Evolutionary conservation across 139 green algal genomes (phyloP).

Genomic region (Ettlia oleoabundans): DNA sequence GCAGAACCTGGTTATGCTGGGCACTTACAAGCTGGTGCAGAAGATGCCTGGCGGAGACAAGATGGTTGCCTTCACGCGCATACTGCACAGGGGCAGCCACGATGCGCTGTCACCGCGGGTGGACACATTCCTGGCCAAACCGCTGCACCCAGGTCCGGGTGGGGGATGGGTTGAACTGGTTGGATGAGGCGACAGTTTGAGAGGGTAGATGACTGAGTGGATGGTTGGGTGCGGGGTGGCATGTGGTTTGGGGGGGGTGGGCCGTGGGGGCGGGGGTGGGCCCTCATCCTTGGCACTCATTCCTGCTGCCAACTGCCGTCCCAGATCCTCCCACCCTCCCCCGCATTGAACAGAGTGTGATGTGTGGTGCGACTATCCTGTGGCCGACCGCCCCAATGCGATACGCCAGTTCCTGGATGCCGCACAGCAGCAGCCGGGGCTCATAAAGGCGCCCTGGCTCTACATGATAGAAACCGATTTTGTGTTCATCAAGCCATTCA

Average conservation of each 20-base stretch:
- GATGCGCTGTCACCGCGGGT: slow-evolving; percentile 82
- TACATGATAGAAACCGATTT: slow-evolving; percentile 91
- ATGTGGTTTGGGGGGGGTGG: no score
- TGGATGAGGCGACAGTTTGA: not conserved
- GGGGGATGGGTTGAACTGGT: no score
- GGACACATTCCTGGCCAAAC: slow-evolving; percentile 56
- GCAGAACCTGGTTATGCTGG: slow-evolving; percentile 67
- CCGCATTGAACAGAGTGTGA: slow-evolving; percentile 47
- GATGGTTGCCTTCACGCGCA: slow-evolving; percentile 85
- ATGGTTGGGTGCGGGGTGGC: not conserved
- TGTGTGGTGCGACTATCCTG: slow-evolving; percentile 88
- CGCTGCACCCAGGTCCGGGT: slow-evolving; percentile 50
- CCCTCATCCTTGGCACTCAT: not conserved
- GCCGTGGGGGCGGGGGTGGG: no score
- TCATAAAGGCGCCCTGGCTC: slow-evolving; percentile 74
- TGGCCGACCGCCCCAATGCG: slow-evolving; percentile 83
- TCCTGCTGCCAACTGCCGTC: not conserved
- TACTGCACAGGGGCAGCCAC: slow-evolving; percentile 80
- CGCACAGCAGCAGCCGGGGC: slow-evolving; percentile 46
- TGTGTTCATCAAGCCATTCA: slow-evolving; percentile 75
- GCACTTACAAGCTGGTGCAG: slow-evolving; percentile 80
- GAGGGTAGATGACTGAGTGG: not conserved
- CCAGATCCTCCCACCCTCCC: not conserved
- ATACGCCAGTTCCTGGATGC: slow-evolving; percentile 83
- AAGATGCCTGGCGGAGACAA: slow-evolving; percentile 73